Evolutionary conservation across 148 eudicot genomes (phyloP), one percentile per base, ranked within the genome.

Genomic region (Bassia scoparia): DNA sequence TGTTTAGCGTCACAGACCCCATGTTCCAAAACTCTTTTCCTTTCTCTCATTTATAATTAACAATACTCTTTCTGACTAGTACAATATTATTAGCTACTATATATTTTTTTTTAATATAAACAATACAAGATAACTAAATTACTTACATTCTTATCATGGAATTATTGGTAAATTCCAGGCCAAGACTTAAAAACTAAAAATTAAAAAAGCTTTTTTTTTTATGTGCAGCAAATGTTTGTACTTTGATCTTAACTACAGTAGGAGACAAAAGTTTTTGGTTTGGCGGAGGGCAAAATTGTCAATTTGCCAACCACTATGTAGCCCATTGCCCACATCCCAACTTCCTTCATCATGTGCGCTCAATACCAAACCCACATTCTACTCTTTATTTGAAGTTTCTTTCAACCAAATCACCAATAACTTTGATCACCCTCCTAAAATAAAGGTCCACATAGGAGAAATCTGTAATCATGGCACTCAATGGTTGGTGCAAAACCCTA

Each of bases 201-300:
- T 41, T 0, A 14, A 65, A 26, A 35, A 54, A 16, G n/a, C n/a
- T n/a, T n/a, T n/a, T n/a, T n/a, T n/a, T 13, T 24, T 9, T 71
- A 77, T 77, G 75, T 77, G 75, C 75, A 77, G 38, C 16, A 37
- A 35, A 29, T 34, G 64, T 49, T 29, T 43, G 35, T n/a, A n/a
- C 61, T 54, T 38, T 61, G 58, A 26, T 15, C 37, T 33, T 21
- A 48, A 34, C 29, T 44, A 27, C 27, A n/a, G n/a, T n/a, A 41
- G 46, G 30, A 29, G 68, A 68, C 59, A 21, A 46, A 52, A 50
- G 61, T 48, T 20, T 34, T 12, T 63, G 76, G 30, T 72, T 48
- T 35, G 59, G 18, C 38, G 46, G 16, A 65, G 31, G 33, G n/a
- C 68, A 65, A 48, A 65, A 9, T 41, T 12, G 31, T 13, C 26